Evolutionary conservation across 257 asterid species (phyloP).

Genomic region (Knoxia roxburghii): DNA sequence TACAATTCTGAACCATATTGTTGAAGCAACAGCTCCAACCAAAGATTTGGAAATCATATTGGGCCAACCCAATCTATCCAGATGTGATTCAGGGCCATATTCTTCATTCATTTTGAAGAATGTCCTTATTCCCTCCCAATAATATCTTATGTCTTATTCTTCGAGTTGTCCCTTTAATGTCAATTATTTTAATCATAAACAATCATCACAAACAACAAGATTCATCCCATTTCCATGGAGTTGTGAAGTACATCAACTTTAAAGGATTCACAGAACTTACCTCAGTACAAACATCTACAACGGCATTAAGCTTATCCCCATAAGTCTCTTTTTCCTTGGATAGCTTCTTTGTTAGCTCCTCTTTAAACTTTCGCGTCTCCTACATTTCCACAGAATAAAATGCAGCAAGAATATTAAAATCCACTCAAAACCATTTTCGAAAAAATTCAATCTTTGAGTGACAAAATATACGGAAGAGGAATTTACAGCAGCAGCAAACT

Average conservation of each 20-base stretch:
- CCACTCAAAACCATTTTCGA: neutral
- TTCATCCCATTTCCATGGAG: neutral
- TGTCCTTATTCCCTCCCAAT: neutral
- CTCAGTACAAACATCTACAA: constrained; percentile 44
- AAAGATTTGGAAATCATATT: neutral
- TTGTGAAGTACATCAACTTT: neutral
- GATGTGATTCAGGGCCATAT: constrained; percentile 2
- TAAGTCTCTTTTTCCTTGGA: constrained; percentile 40
- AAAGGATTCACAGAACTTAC: constrained; percentile 11
- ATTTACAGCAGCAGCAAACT: constrained; percentile 54
- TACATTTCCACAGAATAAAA: constrained; percentile 4
- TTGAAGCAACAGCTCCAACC: neutral
- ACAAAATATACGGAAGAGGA: neutral
- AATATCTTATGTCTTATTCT: neutral
- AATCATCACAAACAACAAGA: neutral
- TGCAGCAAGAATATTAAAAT: neutral
- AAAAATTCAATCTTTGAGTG: neutral
- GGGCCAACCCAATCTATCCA: constrained; percentile 7
- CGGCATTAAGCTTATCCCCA: constrained; percentile 48
- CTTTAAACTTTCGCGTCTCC: constrained; percentile 60
- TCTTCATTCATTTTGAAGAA: neutral
- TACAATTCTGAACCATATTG: neutral
- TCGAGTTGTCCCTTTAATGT: neutral
- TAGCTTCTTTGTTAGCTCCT: constrained; percentile 42
- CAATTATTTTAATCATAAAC: neutral